phyloP scores from a whole-genome alignment of 2,329 filamentous ascomycete species.

The Laburnicola sp. region DNA sequence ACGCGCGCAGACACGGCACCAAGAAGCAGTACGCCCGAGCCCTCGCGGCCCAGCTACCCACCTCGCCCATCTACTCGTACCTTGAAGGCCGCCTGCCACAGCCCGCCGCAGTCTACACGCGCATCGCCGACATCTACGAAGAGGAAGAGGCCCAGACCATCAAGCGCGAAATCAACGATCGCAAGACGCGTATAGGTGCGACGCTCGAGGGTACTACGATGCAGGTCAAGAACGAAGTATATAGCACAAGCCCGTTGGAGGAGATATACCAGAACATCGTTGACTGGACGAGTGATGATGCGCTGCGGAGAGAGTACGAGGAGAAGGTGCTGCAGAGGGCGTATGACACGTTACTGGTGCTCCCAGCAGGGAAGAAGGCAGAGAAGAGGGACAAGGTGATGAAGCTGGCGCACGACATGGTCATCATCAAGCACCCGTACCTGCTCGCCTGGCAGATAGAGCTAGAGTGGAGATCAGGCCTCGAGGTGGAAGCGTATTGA shows the following conservation, averaged over 20 bases:
- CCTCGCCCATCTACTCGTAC: conserved; percentile 75
- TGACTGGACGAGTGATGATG: conserved; percentile 88
- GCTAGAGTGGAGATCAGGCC: conserved; percentile 75
- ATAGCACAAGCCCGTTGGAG: conserved; percentile 74
- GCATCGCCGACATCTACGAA: conserved; percentile 81
- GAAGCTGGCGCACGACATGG: conserved; percentile 85
- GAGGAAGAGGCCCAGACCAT: conserved; percentile 85
- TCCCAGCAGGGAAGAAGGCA: conserved; percentile 68
- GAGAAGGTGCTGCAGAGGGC: conserved; percentile 84
- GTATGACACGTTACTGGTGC: conserved; percentile 73
- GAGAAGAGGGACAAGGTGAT: conserved; percentile 72
- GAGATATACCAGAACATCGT: conserved; percentile 80
- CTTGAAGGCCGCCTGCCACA: conserved; percentile 83
- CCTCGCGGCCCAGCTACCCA: conserved; percentile 75
- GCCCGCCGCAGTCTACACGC: conserved; percentile 78
- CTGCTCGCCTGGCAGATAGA: conserved; percentile 88
- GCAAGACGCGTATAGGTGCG: conserved; percentile 83
- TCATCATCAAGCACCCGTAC: conserved; percentile 91
- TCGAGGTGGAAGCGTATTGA: conserved; percentile 37
- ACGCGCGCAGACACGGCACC: conserved; percentile 72
- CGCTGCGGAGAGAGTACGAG: conserved; percentile 79
- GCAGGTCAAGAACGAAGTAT: conserved; percentile 86
- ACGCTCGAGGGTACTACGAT: conserved; percentile 78
- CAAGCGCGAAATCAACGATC: conserved; percentile 85
- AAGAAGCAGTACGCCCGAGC: conserved; percentile 74